Evolutionary conservation across 371 early-diverging fungal species (phyloP), one percentile per base, ranked within the genome.

Genomic region (Nematocida sp.): DNA sequence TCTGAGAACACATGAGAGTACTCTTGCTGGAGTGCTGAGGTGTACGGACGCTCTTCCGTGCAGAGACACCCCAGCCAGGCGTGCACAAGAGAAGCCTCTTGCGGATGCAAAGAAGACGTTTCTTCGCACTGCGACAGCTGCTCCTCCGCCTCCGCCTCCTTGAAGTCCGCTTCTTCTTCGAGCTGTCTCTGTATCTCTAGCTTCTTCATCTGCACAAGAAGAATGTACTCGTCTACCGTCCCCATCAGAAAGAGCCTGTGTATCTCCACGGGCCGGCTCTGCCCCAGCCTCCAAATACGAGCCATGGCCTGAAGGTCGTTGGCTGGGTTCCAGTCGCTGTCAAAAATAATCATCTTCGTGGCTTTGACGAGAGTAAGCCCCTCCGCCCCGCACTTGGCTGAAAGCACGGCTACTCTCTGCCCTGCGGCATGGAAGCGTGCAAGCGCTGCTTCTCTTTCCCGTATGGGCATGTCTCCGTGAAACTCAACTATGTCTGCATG

Each of bases 291-390:
- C 83, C 92, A 91, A 60, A 89, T 89, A 64, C 94, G 87, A 15
- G 89, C 89, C 79, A 91, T 89, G 0, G 94, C 95, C 83, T 95
- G 93, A 63, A 91, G 79, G 82, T 95, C 95, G 80, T 90, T 91
- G 80, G 92, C 91, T 21, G 94, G 94, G 81, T 93, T 95, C 91
- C 92, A 93, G 78, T 95, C 93, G 63, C 89, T 89, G 83, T 95
- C 94, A 81, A 88, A 91, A 58, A 93, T 91, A 49, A 93, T 89
- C 70, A 91, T 91, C 0, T 91, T 91, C 79, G 92, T 92, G 4
- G 95, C 93, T 21, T 90, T 90, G 32, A 92, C 92, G 58, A 94
- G 80, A 76, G 94, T 94, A 79, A 94, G 90, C 15, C 94, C 95
- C 36, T 70, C 74, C 37, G 60, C 74, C 43, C 74, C 74, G 21